Conservation (phyloP, 805 yeast species). For the Starmerella riodocensis region DNA sequence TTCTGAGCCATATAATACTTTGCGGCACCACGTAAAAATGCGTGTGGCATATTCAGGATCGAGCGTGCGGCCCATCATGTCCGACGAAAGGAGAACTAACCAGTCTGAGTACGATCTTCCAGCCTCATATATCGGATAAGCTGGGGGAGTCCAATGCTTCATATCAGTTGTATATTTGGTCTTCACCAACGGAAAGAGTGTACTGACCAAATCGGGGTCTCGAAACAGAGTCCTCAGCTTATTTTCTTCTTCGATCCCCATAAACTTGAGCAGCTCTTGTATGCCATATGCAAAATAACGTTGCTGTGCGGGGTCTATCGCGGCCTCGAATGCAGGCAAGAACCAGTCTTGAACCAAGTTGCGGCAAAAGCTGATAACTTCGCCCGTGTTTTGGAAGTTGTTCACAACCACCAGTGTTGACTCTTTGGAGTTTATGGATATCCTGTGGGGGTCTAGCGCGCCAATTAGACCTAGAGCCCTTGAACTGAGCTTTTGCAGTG, state of each 20-base stretch:
- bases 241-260: constrained; percentile 20
- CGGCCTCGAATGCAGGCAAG: constrained; percentile 80
- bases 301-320: constrained; percentile 76
- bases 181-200: constrained; percentile 24
- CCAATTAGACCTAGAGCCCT: constrained; percentile 67
- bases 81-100: constrained; percentile 58
- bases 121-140: constrained; percentile 53
- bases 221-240: constrained; percentile 5
- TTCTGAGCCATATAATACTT: constrained; percentile 15
- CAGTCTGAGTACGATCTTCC: constrained; percentile 40
- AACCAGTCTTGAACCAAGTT: constrained; percentile 53
- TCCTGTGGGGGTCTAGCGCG: constrained; percentile 51
- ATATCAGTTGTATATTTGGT: constrained; percentile 57
- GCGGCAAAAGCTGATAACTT: constrained; percentile 50
- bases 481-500: constrained; percentile 48
- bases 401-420: constrained; percentile 39
- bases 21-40: constrained; percentile 16
- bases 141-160: constrained; percentile 31
- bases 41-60: constrained; percentile 29
- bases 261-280: constrained; percentile 64
- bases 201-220: constrained; percentile 10
- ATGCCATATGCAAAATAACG: constrained; percentile 73
- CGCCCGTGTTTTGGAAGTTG: constrained; percentile 50
- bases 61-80: constrained; percentile 46
- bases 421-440: constrained; percentile 34